Evolutionary conservation across 2,329 filamentous ascomycete species (phyloP), one percentile per base, ranked within the genome.

Genomic region (Cordyceps sp.): DNA sequence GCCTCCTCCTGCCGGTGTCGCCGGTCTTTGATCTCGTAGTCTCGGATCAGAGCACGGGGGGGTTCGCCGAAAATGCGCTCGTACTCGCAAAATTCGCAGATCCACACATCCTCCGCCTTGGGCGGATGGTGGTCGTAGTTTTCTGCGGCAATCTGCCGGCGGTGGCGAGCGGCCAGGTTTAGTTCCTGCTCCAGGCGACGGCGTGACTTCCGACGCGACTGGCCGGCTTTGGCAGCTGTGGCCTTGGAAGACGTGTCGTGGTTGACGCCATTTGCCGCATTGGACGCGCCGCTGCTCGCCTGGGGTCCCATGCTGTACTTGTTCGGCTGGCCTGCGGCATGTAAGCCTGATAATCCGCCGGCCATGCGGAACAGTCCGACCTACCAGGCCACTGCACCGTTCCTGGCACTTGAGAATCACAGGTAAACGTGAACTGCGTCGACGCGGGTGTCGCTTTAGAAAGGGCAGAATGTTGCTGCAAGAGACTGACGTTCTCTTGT

Each of bases 81-180:
- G 49, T 94, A 98, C 54, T 98, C 90, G 61, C 90, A 98, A 51
- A 96, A 96, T 47, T 94, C 83, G 57, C 90, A 98, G 29, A 96
- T 85, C 82, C 86, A 96, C 31, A 85, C 69, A 38, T 93, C 82
- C 41, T 83, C 78, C 2, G 44, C 43, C 21, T 59, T 57, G 2
- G 80, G 79, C 2, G 81, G 78, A 45, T 81, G 76, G 44, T 80
- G 74, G 38, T 72, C 73, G 51, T 90, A 92, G 35, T 72, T 68
- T 40, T 80, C 78, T 44, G 81, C 71, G 37, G 90, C 81, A 46
- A 82, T 69, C 29, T 81, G 69, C 36, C 78, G 78, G 6, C 90
- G 78, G 41, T 84, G 73, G 17, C 74, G 73, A 18, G 84, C 86
- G 36, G 85, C 83, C 38, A 73, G 57, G 2, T 70, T 62, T 40